Evolutionary conservation across 2,329 filamentous ascomycete species (phyloP), one percentile per base, ranked within the genome.

Genomic region (Aspergillus sp.): DNA sequence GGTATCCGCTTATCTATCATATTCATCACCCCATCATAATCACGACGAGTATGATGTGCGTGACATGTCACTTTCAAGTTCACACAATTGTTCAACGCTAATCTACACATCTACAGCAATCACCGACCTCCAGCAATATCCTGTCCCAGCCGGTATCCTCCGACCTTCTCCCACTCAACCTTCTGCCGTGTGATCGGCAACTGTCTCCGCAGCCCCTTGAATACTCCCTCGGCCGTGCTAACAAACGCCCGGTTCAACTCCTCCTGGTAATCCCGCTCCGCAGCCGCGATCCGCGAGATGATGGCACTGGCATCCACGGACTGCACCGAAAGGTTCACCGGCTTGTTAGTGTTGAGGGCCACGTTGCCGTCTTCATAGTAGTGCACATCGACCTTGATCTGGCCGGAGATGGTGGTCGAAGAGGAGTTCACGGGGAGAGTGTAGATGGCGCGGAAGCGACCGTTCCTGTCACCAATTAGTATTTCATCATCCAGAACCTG

Each of bases 351-450:
- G 65, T 94, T 84, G 61, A 99, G 85, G 2, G 95, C 90, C 60
- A 99, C 95, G 74, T 99, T 99, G 64, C 95, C 95, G 74, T 99
- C 96, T 80, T 99, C 95, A 81, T 99, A 99, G 84, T 99, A 99
- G 83, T 99, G 95, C 55, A 99, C 94, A 69, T 98, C 93, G 57
- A 97, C 91, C 76, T 94, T 92, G 78, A 98, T 88, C 61, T 84
- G 87, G 69, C 95, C 95, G 39, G 88, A 87, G 47, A 98, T 81
- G 51, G 82, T 82, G 65, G 83, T 83, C 23, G 75, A 69, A 5
- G 72, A 67, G 5, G 72, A 67, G 1, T 87, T 81, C 0, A 92
- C 88, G 64, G 89, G 84, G 77, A 90, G 90, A 70, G 90, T 85
- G 81, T 98, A 98, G 56, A 90, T 84, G 51, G 91, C 93, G 71